Base-by-base conservation (phyloP, 225 moss, liverwort and hornwort genomes). In the Sphagnum contortum region DNA sequence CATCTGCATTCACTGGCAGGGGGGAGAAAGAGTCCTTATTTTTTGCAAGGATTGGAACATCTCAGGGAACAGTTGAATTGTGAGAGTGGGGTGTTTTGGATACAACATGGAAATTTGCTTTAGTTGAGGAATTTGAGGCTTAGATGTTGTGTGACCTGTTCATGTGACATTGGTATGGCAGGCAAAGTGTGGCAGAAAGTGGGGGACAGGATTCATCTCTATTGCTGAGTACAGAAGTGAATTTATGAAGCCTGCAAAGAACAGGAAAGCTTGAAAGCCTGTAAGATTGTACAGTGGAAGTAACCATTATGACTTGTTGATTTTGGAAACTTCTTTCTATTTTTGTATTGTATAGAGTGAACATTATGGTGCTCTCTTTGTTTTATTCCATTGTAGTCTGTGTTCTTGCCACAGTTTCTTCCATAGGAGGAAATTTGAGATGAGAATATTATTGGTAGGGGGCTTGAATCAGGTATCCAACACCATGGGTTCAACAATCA, bases 261-360 rank as follows among this genome's bases (percentile, higher is more conserved):
- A 85, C n/a, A 91, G 85, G 62, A 93, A 89, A 76, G 82, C 75
- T 45, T 85, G 96, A 46, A 93, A 89, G 76, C 89, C 93, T 68
- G 93, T 98, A 12, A 83, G 89, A 68, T 81, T 98, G 47, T 98
- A 92, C 69, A 92, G 85, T 70, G 92, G 96, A 71, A 85, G 96
- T 76, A 93, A 98, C 72, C 96, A 98, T 66, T 98, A 98, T 65
- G 96, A 98, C 62, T 81, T 93, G 57, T 76, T 98, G 6, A 64
- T 90, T 8, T 92, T 66, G 90, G 64, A 57, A 55, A 46, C 4
- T 7, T 45, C 10, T 10, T 45, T 58, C 12, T 67, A 57, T 76
- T 64, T 67, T 60, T 60, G 64, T 29, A 29, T 29, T 29, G 29
- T 29, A 29, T 29, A 29, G 29, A 29, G 29, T 29, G 29, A 29